These are phyloP conservation scores for Scedosporium aurantiacum DNA, from an alignment of 2,329 filamentous ascomycete species.

Conservation along the genomic window DNA sequence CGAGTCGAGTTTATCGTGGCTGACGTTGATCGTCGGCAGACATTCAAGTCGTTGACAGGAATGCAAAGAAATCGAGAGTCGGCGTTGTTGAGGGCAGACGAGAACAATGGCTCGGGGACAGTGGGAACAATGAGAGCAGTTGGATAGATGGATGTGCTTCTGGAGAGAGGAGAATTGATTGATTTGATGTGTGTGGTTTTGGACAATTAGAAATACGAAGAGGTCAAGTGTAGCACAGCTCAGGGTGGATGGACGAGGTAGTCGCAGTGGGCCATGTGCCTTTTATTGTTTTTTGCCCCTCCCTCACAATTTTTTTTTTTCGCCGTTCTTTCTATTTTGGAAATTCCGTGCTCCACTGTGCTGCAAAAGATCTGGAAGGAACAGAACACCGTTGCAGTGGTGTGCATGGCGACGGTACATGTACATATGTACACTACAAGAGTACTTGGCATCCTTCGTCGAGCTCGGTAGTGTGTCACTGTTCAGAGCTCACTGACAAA, in stretches of 20 bases:
- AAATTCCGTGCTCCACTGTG: background rate
- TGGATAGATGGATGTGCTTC: background rate
- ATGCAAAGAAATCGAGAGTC: no score
- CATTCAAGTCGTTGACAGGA: no score
- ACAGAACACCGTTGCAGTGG: background rate
- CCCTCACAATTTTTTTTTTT: conserved; percentile 7
- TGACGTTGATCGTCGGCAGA: background rate
- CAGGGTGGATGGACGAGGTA: background rate
- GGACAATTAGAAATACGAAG: background rate
- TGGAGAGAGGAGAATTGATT: no score
- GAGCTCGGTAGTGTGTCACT: no score
- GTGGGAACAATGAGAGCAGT: background rate
- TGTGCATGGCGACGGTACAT: no score
- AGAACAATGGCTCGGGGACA: no score
- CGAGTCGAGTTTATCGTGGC: background rate
- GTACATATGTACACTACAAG: no score
- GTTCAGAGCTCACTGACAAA: no score
- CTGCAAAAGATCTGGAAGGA: background rate
- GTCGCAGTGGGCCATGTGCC: conserved; percentile 15
- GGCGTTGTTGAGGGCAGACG: no score
- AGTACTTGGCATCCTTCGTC: no score
- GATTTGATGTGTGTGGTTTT: background rate
- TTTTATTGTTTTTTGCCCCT: conserved; percentile 8
- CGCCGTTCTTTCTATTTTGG: background rate
- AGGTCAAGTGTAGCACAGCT: background rate